Evolutionary conservation across 108 stramenopile species (phyloP), one percentile per base, ranked within the genome.

Genomic region (Aurantiochytrium sp.): DNA sequence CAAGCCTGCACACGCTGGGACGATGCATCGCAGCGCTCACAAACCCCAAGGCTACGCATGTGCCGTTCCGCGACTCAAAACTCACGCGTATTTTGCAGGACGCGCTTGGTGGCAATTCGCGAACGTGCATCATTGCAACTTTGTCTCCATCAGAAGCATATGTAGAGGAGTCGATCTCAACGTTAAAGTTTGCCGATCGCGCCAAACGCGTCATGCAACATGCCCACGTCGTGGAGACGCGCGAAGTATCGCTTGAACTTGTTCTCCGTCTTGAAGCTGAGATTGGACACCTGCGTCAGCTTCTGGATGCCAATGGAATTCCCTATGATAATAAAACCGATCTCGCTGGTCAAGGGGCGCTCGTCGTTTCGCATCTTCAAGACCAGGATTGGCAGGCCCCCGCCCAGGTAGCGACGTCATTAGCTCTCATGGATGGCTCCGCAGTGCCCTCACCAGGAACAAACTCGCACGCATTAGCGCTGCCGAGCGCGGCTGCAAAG

Each of bases 61-160:
- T 95, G 58, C 95, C 92, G 5, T 95, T 93, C 92, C 95, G 98
- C 58, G 97, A 97, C 89, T 97, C 97, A 16, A 98, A 98, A 91
- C 91, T 98, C 71, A 98, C 98, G 6, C 91, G 97, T 10, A 95
- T 98, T 60, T 92, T 98, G 23, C 96, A 97, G 90, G 98, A 98
- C 72, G 92, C 95, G 45, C 92, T 98, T 5, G 98, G 98, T 19
- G 98, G 98, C 23, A 93, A 96, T 89, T 97, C 96, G 60, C 96
- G 96, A 58, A 98, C 98, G 28, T 92, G 95, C 44, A 89, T 98
- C 71, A 92, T 98, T 43, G 98, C 98, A 5, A 98, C 97, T 18
- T 88, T 98, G 5, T 96, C 96, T 25, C 97, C 97, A 10, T 95
- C 96, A 5, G 88, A 95, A 29, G 94, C 93, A 14, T 95, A 94